These are phyloP conservation scores for Amaranthus palmeri DNA, from an alignment of 148 eudicot genomes.

Conservation along the genomic window DNA sequence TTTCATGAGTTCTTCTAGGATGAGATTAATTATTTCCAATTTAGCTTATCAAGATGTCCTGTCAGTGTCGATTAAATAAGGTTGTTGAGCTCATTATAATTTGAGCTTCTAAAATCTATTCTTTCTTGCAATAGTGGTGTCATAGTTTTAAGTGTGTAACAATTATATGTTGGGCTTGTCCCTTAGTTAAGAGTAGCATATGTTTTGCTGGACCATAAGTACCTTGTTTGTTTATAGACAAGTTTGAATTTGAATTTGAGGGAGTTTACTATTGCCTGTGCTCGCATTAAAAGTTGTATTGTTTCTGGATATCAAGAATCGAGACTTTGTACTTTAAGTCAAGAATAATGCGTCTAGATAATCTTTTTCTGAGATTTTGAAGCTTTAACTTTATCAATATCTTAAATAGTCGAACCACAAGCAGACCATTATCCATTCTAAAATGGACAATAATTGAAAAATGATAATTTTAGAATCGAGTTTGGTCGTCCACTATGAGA, in stretches of 20 bases:
- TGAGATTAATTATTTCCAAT: not conserved
- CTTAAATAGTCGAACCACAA: not conserved
- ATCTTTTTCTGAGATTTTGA: not conserved
- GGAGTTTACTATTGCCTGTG: not conserved
- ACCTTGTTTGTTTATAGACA: not conserved
- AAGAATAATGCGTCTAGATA: not conserved
- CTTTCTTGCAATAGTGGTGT: not conserved
- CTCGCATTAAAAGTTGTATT: too few species aligned
- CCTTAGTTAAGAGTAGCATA: not conserved
- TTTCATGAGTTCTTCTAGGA: not conserved
- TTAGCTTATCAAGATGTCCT: not conserved
- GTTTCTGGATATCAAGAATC: too few species aligned
- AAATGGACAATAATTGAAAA: not conserved
- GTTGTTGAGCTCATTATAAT: not conserved
- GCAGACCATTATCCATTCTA: not conserved
- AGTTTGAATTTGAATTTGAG: not conserved
- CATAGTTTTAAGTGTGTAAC: not conserved
- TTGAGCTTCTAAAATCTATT: not conserved
- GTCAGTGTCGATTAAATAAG: not conserved
- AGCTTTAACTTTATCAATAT: not conserved
- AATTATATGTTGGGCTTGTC: not conserved
- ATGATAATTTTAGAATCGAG: not conserved
- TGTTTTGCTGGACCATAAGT: not conserved
- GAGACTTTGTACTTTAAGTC: too few species aligned
- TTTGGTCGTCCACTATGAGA: not conserved